These are phyloP conservation scores for Macrotyloma uniflorum DNA, from an alignment of 306 rosid genomes.

Conservation along the genomic window DNA sequence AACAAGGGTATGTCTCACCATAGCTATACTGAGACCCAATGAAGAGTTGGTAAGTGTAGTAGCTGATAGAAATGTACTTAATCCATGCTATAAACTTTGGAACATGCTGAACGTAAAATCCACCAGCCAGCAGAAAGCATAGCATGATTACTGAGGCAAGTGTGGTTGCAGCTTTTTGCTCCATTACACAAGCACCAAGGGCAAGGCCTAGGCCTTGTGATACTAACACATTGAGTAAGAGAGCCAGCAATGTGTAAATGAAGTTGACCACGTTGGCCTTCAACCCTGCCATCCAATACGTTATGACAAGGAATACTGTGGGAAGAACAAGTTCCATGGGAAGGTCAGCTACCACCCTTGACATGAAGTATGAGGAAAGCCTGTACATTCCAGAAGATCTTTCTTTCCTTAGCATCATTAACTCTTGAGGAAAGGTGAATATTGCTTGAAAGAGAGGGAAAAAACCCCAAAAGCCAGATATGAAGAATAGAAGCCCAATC, in stretches of 20 bases:
- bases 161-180: slow-evolving; percentile 57
- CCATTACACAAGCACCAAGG: slow-evolving; percentile 66
- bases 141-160: slow-evolving; percentile 72
- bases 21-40: slow-evolving; percentile 56
- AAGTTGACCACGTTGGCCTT: slow-evolving; percentile 37
- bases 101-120: slow-evolving; percentile 65
- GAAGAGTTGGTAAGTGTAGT: slow-evolving; percentile 57
- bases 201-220: slow-evolving; percentile 78
- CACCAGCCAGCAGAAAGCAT: slow-evolving; percentile 57
- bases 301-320: slow-evolving; percentile 47
- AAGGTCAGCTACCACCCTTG: slow-evolving; percentile 57
- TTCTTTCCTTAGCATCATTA: slow-evolving; percentile 65
- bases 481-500: slow-evolving; percentile 62
- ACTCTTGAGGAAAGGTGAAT: slow-evolving; percentile 70
- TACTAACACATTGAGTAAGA: slow-evolving; percentile 56
- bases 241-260: slow-evolving; percentile 39
- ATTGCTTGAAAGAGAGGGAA: slow-evolving; percentile 65
- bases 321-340: slow-evolving; percentile 79
- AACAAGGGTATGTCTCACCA: slow-evolving; percentile 58
- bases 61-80: slow-evolving; percentile 54
- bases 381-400: slow-evolving; percentile 73
- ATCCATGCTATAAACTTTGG: slow-evolving; percentile 67
- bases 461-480: slow-evolving; percentile 62
- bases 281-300: slow-evolving; percentile 68
- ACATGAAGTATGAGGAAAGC: slow-evolving; percentile 72